Conservation (phyloP, 768 basidiomycete genomes). For the Tephrocybe sp. region DNA sequence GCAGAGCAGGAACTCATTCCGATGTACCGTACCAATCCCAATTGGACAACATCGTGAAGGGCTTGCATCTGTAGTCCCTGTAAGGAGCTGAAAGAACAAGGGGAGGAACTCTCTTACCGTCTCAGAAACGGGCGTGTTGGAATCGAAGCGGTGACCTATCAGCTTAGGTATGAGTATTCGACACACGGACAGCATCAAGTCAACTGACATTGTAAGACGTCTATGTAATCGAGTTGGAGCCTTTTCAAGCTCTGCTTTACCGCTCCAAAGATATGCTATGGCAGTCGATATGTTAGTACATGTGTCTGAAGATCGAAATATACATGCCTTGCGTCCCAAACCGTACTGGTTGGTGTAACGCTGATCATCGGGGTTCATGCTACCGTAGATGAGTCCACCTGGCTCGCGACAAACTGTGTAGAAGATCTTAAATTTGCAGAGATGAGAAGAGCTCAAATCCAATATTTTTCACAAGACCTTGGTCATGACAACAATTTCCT, state of each 20-base stretch:
- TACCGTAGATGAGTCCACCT: constrained; percentile 6
- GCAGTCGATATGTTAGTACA: neutral
- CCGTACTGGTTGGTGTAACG: constrained; percentile 60
- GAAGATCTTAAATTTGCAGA: constrained; percentile 31
- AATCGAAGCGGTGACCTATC: constrained; percentile 55
- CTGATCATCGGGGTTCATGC: constrained; percentile 28
- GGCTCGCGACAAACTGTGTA: constrained; percentile 24
- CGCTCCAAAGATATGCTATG: constrained; percentile 57
- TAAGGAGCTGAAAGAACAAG: neutral
- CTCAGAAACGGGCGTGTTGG: constrained; percentile 58
- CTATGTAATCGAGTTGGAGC: constrained; percentile 53
- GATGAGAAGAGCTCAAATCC: neutral
- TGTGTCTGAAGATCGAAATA: neutral
- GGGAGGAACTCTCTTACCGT: constrained; percentile 34
- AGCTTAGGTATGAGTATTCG: no score
- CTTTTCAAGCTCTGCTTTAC: constrained; percentile 42
- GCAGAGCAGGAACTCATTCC: no score
- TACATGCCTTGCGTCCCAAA: constrained; percentile 27
- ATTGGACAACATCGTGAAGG: no score
- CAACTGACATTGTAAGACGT: constrained; percentile 48
- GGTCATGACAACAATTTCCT: constrained; percentile 77
- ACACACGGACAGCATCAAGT: no score
- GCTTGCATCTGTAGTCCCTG: no score
- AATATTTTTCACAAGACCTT: constrained; percentile 41
- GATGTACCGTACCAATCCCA: no score